These are phyloP conservation scores for Lasiosphaeria hispida DNA, from an alignment of 495 filamentous ascomycete species.

Conservation along the genomic window DNA sequence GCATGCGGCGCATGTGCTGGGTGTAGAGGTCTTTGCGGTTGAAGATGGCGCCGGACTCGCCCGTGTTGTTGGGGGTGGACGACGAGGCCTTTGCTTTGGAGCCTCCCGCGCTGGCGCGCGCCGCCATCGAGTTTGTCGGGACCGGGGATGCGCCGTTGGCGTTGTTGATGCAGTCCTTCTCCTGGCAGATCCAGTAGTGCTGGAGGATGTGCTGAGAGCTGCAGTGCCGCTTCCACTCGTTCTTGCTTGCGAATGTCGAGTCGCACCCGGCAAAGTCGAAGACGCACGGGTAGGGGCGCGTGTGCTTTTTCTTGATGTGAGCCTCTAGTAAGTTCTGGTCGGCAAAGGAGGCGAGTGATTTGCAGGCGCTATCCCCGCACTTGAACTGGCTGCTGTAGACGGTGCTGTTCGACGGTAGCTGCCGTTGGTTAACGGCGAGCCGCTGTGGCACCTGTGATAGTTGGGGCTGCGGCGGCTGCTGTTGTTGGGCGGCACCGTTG, in stretches of 20 bases:
- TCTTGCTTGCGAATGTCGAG: conserved; percentile 78
- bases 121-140: conserved; percentile 7
- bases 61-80: not conserved
- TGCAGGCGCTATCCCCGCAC: conserved; percentile 20
- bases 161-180: conserved; percentile 55
- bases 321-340: conserved; percentile 39
- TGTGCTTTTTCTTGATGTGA: conserved; percentile 52
- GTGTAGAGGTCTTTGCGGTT: conserved; percentile 93
- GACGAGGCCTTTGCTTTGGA: not conserved
- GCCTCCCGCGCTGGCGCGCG: not conserved
- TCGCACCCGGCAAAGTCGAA: conserved; percentile 73
- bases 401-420: not conserved
- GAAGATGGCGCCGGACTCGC: conserved; percentile 62
- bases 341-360: conserved; percentile 36
- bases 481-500: not conserved
- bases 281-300: conserved; percentile 72
- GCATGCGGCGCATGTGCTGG: conserved; percentile 86
- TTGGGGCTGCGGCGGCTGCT: not conserved
- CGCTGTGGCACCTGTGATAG: not conserved
- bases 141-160: not conserved
- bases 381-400: conserved; percentile 6
- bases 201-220: conserved; percentile 76
- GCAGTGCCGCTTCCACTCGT: conserved; percentile 93
- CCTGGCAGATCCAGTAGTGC: conserved; percentile 76
- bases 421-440: no score